These are phyloP conservation scores for Amylocarpus encephaloides DNA, from an alignment of 2,329 filamentous ascomycete species.

Conservation along the genomic window DNA sequence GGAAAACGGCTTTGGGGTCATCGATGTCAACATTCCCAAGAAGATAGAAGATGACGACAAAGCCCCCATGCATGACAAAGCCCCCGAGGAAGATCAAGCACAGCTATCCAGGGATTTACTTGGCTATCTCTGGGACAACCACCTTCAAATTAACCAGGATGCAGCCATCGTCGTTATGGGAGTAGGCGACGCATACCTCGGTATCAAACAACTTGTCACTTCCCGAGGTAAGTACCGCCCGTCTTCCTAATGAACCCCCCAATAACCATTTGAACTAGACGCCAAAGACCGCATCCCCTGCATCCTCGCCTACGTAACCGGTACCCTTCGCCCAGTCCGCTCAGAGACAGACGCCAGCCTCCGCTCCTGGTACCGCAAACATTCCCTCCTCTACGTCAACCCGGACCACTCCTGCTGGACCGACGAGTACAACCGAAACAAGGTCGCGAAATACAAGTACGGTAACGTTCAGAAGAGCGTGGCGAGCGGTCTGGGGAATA, in stretches of 20 bases:
- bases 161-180: constrained; percentile 80
- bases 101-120: constrained; percentile 65
- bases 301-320: constrained; percentile 75
- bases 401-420: constrained; percentile 70
- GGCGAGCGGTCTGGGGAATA: constrained; percentile 48
- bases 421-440: constrained; percentile 52
- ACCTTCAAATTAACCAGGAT: constrained; percentile 70
- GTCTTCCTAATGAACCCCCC: not conserved
- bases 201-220: constrained; percentile 73
- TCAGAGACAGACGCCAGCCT: constrained; percentile 70
- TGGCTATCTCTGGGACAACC: constrained; percentile 93
- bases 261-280: constrained; percentile 34
- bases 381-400: constrained; percentile 74
- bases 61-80: constrained; percentile 18
- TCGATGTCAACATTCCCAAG: constrained; percentile 87
- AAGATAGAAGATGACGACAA: constrained; percentile 42
- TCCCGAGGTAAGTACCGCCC: constrained; percentile 54
- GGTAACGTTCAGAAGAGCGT: constrained; percentile 50
- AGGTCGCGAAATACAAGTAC: constrained; percentile 54
- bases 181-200: constrained; percentile 81
- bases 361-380: constrained; percentile 75
- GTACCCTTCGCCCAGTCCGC: constrained; percentile 69
- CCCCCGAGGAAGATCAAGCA: constrained; percentile 43
- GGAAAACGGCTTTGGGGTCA: constrained; percentile 69
- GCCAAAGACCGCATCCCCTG: constrained; percentile 63